These are phyloP conservation scores for Chaetothyriales sp. DNA, from an alignment of 2,329 filamentous ascomycete species.

Conservation along the genomic window DNA sequence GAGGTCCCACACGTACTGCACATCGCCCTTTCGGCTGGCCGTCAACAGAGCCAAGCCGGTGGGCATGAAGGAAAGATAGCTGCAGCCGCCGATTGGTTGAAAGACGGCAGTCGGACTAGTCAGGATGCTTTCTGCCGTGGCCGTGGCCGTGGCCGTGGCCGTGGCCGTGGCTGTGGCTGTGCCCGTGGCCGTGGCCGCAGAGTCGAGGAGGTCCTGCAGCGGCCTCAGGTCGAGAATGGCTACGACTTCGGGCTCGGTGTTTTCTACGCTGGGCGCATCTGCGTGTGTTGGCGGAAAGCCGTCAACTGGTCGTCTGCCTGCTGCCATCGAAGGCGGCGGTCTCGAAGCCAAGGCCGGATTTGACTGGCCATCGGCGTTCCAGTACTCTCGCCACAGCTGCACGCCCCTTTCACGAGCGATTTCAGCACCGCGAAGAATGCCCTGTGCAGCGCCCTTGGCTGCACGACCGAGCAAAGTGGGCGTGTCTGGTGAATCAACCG, in stretches of 20 bases:
- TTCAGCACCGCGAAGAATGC: conserved; percentile 34
- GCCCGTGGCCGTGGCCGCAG: conserved; percentile 21
- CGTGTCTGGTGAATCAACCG: conserved; percentile 33
- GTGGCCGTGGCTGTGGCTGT: no score
- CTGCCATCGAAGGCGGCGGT: conserved; percentile 14
- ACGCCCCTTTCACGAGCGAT: conserved; percentile 38
- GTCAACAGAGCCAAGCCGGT: conserved; percentile 35
- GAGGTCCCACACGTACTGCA: conserved; percentile 38
- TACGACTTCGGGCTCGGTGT: conserved; percentile 31
- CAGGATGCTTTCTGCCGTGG: conserved; percentile 12
- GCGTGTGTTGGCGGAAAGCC: conserved; percentile 36
- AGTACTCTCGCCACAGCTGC: conserved; percentile 38
- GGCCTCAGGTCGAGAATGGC: conserved; percentile 34
- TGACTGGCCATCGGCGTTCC: conserved; percentile 28
- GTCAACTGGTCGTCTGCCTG: conserved; percentile 20
- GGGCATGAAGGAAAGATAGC: conserved; percentile 36
- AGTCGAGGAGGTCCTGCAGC: conserved; percentile 25
- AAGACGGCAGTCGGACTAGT: conserved; percentile 32
- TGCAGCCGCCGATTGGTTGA: conserved; percentile 35
- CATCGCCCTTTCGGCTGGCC: conserved; percentile 35
- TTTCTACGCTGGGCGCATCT: conserved; percentile 24
- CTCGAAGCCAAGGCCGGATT: conserved; percentile 21
- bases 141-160: no score
- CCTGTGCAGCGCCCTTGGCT: conserved; percentile 36
- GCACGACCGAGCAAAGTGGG: conserved; percentile 36